Conservation (phyloP, 495 filamentous ascomycete species). For the Aspergillus heteromorphus region DNA sequence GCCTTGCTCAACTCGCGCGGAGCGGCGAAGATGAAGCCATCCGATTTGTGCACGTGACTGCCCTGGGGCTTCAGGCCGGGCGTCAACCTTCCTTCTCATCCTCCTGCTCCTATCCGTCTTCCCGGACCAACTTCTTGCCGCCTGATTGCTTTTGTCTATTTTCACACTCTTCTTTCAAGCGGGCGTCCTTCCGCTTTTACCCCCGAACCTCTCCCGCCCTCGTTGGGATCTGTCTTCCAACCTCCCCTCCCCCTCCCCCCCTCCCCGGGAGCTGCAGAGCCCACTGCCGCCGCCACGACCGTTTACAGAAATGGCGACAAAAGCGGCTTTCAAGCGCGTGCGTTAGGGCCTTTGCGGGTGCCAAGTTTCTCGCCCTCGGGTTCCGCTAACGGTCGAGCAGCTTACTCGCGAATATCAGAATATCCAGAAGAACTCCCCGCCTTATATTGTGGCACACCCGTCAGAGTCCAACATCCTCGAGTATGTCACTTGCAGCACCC, state of each 20-base stretch:
- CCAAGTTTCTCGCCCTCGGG: neutral
- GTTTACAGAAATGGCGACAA: constrained; percentile 61
- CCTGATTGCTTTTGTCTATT: neutral
- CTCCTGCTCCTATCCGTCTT: neutral
- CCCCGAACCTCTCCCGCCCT: neutral
- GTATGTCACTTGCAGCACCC: constrained; percentile 30
- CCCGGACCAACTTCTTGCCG: neutral
- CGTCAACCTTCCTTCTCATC: neutral
- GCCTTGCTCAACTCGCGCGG: neutral
- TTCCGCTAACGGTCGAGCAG: constrained; percentile 37
- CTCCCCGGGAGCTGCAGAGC: neutral
- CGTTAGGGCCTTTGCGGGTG: constrained; percentile 20
- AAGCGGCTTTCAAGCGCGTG: constrained; percentile 79
- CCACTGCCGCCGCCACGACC: neutral
- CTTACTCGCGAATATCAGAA: constrained; percentile 91
- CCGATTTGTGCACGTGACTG: constrained; percentile 24
- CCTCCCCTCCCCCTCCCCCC: neutral
- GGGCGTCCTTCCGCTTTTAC: neutral
- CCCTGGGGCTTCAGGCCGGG: neutral
- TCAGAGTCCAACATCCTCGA: constrained; percentile 94
- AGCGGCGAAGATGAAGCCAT: constrained; percentile 14
- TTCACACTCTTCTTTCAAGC: neutral
- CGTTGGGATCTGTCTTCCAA: neutral
- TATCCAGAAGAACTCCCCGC: constrained; percentile 86
- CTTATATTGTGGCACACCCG: constrained; percentile 89